Evolutionary conservation across 352 stramenopile species (phyloP), one percentile per base, ranked within the genome.

Genomic region (Phytophthora pistaciae): DNA sequence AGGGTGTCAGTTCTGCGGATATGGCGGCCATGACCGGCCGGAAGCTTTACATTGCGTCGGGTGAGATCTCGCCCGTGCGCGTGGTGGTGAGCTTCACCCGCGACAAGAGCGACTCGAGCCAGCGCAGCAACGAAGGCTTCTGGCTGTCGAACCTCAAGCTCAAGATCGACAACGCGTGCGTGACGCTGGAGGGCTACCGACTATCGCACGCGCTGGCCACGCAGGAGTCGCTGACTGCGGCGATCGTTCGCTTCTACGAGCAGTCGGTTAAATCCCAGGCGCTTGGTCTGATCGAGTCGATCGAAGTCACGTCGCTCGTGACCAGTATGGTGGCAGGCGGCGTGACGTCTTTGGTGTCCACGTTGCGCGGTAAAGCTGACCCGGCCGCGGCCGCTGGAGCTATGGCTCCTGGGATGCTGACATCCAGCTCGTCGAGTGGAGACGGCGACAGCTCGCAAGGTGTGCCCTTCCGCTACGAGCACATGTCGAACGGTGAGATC

Each of bases 121-220:
- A 75, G 48, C 68, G 21, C 3, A 60, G 52, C 7, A 80, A 69
- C 29, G 76, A 80, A 27, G 77, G 83, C 3, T 96, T 95, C 48
- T 96, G 87, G 89, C 74, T 96, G 13, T 81, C 84, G 1, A 91
- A 95, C 64, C 75, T 96, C 14, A 95, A 95, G 68, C 64, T 96
- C 57, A 91, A 93, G 77, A 95, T 96, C 61, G 88, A 96, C 48
- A 93, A 95, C 64, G 89, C 89, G 20, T 94, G 84, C 60, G 64
- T 96, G n/a, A 87, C 81, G 5, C 72, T 96, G 1, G 83, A 90
- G 23, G 82, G 76, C 18, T 96, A 90, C 68, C 79, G 76, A 33
- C 38, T 96, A 23, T 74, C 81, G 2, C 83, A 93, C 33, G 89
- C 88, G 11, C 64, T 95, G 61, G 88, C 86, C 9, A 95, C 89